phyloP scores from a whole-genome alignment of 805 yeast genomes.

The Saccharomycopsis fodiens region DNA sequence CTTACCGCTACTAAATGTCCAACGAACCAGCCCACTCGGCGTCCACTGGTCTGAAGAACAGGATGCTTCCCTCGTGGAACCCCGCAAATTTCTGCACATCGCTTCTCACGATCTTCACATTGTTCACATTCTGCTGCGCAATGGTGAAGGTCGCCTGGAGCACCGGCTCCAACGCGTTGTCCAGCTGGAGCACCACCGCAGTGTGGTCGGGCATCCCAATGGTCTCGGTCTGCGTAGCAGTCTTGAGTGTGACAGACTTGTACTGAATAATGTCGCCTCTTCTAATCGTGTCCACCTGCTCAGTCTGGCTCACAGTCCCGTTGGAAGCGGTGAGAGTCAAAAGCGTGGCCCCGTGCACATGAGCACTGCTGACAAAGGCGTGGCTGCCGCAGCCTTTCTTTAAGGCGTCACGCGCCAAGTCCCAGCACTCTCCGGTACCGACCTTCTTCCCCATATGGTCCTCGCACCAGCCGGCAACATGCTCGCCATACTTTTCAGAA shows the following conservation, averaged over 20 bases:
- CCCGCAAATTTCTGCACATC: conserved; percentile 34
- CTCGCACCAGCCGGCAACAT: conserved; percentile 49
- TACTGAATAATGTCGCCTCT: conserved; percentile 54
- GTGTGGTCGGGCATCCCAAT: conserved; percentile 53
- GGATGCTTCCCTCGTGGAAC: conserved; percentile 36
- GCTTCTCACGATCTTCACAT: conserved; percentile 32
- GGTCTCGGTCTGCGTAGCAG: conserved; percentile 29
- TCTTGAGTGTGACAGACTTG: conserved; percentile 33
- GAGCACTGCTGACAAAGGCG: conserved; percentile 44
- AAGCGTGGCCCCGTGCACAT: conserved; percentile 38
- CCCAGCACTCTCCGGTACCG: conserved; percentile 58
- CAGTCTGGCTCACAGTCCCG: conserved; percentile 19
- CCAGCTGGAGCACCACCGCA: conserved; percentile 30
- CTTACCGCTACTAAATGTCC: too few species aligned
- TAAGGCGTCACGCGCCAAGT: conserved; percentile 47
- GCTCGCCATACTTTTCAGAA: conserved; percentile 38
- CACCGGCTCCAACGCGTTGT: conserved; percentile 23
- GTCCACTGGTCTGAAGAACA: conserved; percentile 42
- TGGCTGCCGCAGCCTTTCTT: conserved; percentile 48
- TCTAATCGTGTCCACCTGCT: conserved; percentile 34
- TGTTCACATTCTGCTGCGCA: conserved; percentile 44
- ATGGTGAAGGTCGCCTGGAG: conserved; percentile 26
- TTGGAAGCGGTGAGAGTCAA: conserved; percentile 21
- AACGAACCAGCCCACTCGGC: conserved; percentile 37
- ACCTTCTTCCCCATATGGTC: conserved; percentile 39